These are phyloP conservation scores for Tagetes erecta DNA, from an alignment of 129 eudicot species.

Conservation along the genomic window DNA sequence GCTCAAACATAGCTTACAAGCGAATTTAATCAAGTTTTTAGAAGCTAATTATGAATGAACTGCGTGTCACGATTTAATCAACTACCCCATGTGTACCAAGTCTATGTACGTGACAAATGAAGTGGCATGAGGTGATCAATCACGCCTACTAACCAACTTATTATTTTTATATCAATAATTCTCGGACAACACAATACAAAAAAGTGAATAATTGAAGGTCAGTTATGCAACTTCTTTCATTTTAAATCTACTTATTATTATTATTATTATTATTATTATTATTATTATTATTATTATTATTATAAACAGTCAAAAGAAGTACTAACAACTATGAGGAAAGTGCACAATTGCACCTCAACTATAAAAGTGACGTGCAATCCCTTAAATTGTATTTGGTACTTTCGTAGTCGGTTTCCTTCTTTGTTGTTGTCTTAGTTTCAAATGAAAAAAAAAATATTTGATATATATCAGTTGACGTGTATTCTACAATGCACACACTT, in stretches of 20 bases:
- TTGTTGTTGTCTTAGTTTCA: neutral
- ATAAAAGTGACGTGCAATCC: neutral
- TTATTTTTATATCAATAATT: slow-evolving; percentile 13
- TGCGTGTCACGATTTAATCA: neutral
- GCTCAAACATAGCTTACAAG: neutral
- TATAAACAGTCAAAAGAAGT: neutral
- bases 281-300: too few species aligned
- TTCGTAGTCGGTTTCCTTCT: neutral
- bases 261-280: too few species aligned
- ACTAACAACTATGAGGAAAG: neutral
- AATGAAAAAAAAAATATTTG: too few species aligned
- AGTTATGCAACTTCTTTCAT: neutral
- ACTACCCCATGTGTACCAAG: neutral
- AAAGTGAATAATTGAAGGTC: slow-evolving; percentile 26
- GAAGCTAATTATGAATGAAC: neutral
- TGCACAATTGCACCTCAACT: neutral
- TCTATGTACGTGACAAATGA: slow-evolving; percentile 21
- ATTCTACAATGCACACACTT: neutral
- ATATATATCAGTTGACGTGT: neutral
- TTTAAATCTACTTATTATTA: neutral
- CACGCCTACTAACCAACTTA: slow-evolving; percentile 19
- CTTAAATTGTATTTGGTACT: neutral
- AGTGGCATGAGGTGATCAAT: slow-evolving; percentile 29
- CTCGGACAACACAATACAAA: neutral
- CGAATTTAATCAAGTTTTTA: neutral